Evolutionary conservation across 331 rosid genomes (phyloP), one percentile per base, ranked within the genome.

Genomic region (Arachis monticola): DNA sequence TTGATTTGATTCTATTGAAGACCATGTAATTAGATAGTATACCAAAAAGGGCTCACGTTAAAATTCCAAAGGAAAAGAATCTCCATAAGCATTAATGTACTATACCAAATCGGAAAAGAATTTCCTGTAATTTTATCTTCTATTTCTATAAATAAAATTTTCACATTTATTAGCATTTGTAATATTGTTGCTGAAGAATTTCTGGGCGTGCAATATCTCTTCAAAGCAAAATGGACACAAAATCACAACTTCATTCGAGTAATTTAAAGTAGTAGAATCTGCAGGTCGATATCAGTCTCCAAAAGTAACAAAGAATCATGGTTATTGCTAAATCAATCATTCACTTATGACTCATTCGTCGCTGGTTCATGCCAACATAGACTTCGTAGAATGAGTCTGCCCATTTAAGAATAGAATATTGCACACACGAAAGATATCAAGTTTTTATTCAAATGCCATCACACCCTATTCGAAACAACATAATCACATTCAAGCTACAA

Each of bases 271-370:
- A 63, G 27, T 44, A 55, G 3, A 52, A 12, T 22, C 2, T 22
- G 63, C 74, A 65, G 71, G 69, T 42, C 8, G 46, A 30, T 27
- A 72, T 13, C 2, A 63, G 61, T 62, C 81, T 75, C 56, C 65
- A 53, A 31, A 64, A 78, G 55, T 55, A 76, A 77, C 41, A 80
- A 47, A n/a, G 14, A 65, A 76, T 9, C 32, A 40, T 41, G 38
- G 35, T 14, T 67, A 62, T 48, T 67, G 47, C 60, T 68, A 57
- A 6, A 11, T 35, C 57, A 77, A 10, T 70, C 68, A 59, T 35
- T 47, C 41, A 10, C 9, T 1, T 22, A 22, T 22, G 27, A 22
- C 27, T 22, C 30, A 53, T 14, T 53, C 7, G 27, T 22, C 27
- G 27, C 27, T 22, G 27, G 27, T 22, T 22, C 27, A 22, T 22